Evolutionary conservation across 495 filamentous ascomycete species (phyloP).

Genomic region (Penicillium ochrochloron): DNA sequence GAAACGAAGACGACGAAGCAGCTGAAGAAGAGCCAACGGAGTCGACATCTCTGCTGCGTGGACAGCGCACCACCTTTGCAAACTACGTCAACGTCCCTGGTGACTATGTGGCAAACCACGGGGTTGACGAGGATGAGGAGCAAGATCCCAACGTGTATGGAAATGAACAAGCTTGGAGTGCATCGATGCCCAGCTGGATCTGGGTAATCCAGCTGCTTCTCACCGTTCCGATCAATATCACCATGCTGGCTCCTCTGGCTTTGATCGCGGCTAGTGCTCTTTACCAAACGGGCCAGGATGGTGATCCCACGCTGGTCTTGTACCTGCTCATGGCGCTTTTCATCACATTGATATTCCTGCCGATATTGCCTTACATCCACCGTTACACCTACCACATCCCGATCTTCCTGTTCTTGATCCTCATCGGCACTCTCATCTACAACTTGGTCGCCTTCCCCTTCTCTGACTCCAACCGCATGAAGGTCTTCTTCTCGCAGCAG

Average conservation of each 20-base stretch:
- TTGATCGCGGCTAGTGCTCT: slow-evolving; percentile 74
- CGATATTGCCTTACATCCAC: slow-evolving; percentile 83
- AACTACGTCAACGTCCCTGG: slow-evolving; percentile 58
- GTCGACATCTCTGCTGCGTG: slow-evolving; percentile 76
- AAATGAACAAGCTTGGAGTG: slow-evolving; percentile 87
- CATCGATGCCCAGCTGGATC: slow-evolving; percentile 73
- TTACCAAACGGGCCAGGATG: slow-evolving; percentile 81
- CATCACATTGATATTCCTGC: slow-evolving; percentile 74
- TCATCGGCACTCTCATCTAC: slow-evolving; percentile 79
- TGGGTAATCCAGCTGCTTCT: slow-evolving; percentile 89
- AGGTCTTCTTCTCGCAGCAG: slow-evolving; percentile 83
- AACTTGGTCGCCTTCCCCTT: slow-evolving; percentile 91
- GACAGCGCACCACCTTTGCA: slow-evolving; percentile 72
- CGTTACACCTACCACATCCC: slow-evolving; percentile 85
- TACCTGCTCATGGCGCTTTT: slow-evolving; percentile 72
- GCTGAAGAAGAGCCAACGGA: slow-evolving; percentile 69
- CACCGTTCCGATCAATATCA: slow-evolving; percentile 74
- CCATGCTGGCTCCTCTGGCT: slow-evolving; percentile 72
- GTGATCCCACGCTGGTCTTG: slow-evolving; percentile 64
- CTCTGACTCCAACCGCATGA: slow-evolving; percentile 74
- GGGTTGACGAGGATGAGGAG: slow-evolving; percentile 39
- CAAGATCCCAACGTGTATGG: slow-evolving; percentile 61
- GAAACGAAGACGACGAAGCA: slow-evolving; percentile 41
- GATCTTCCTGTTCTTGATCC: slow-evolving; percentile 71
- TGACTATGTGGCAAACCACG: slow-evolving; percentile 33